phyloP scores from a whole-genome alignment of 331 rosid genomes.

The Pyrus hybrid region DNA sequence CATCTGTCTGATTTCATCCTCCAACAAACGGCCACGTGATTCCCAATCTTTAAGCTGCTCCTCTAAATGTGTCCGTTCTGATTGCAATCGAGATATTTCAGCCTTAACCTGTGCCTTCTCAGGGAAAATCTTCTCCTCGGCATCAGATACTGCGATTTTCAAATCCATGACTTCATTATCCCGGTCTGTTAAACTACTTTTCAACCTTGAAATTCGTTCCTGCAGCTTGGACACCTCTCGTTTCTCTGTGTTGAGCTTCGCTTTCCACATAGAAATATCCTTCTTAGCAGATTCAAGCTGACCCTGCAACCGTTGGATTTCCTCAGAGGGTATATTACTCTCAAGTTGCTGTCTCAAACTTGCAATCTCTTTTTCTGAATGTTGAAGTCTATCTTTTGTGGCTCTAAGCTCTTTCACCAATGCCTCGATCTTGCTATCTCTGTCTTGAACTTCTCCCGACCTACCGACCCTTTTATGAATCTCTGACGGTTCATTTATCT shows the following conservation, averaged over 20 bases:
- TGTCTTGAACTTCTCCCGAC: slow-evolving; percentile 22
- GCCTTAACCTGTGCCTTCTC: slow-evolving; percentile 81
- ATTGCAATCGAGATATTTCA: slow-evolving; percentile 51
- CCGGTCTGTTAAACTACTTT: slow-evolving; percentile 67
- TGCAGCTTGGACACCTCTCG: slow-evolving; percentile 79
- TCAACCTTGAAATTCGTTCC: slow-evolving; percentile 71
- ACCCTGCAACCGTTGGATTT: slow-evolving; percentile 43
- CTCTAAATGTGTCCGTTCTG: slow-evolving; percentile 33
- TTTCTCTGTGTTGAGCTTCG: slow-evolving; percentile 64
- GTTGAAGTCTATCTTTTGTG: slow-evolving; percentile 46
- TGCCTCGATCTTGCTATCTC: slow-evolving; percentile 24
- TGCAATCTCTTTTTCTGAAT: slow-evolving; percentile 51
- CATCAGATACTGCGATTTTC: slow-evolving; percentile 84
- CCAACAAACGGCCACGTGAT: slow-evolving; percentile 53
- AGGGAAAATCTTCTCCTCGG: slow-evolving; percentile 90
- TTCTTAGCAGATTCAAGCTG: slow-evolving; percentile 57
- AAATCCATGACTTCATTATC: slow-evolving; percentile 76
- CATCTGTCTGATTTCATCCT: slow-evolving; percentile 73
- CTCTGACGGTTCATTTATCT: slow-evolving; percentile 16
- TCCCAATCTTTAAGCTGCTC: slow-evolving; percentile 69
- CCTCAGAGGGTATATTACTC: slow-evolving; percentile 46
- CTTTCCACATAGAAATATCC: slow-evolving; percentile 52
- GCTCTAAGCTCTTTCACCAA: slow-evolving; percentile 47
- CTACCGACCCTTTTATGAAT: slow-evolving; percentile 19
- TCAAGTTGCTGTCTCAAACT: slow-evolving; percentile 43